These are phyloP conservation scores for Fusarium floridanum DNA, from an alignment of 2,329 filamentous ascomycete species.

Conservation along the genomic window DNA sequence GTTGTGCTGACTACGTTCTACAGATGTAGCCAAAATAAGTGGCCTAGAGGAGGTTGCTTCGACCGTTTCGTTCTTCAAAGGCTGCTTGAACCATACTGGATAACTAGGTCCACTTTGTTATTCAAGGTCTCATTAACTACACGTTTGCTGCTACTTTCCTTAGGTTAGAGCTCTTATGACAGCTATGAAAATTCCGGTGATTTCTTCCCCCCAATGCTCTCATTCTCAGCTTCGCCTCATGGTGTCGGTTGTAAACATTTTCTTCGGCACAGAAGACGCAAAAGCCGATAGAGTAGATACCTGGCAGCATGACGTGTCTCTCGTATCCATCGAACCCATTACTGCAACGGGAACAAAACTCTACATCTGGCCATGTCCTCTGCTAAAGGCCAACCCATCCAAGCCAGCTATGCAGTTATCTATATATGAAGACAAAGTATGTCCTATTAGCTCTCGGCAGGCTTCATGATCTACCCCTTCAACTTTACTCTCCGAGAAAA, in stretches of 20 bases:
- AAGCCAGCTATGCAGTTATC: neutral
- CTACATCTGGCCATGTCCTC: neutral
- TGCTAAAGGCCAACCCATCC: neutral
- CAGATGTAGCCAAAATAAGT: slow-evolving; percentile 28
- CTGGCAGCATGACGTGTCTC: too few relatives aligned
- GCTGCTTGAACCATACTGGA: neutral
- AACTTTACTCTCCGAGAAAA: neutral
- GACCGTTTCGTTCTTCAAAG: slow-evolving; percentile 11
- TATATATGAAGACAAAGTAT: neutral
- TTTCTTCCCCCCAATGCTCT: neutral
- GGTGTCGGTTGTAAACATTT: neutral
- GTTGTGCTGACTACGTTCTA: rapidly evolving
- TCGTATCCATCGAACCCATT: neutral
- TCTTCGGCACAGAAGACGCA: neutral
- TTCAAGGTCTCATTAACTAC: neutral
- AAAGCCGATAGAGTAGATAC: neutral
- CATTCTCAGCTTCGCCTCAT: neutral
- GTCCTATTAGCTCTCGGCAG: neutral
- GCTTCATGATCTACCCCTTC: neutral
- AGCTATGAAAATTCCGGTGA: neutral
- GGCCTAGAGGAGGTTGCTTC: rapidly evolving
- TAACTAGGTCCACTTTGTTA: neutral
- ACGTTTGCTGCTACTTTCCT: neutral
- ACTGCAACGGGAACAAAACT: neutral
- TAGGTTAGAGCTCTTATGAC: neutral